Conservation (phyloP, 2,329 filamentous ascomycete genomes). For the Trichoderma guizhouense region DNA sequence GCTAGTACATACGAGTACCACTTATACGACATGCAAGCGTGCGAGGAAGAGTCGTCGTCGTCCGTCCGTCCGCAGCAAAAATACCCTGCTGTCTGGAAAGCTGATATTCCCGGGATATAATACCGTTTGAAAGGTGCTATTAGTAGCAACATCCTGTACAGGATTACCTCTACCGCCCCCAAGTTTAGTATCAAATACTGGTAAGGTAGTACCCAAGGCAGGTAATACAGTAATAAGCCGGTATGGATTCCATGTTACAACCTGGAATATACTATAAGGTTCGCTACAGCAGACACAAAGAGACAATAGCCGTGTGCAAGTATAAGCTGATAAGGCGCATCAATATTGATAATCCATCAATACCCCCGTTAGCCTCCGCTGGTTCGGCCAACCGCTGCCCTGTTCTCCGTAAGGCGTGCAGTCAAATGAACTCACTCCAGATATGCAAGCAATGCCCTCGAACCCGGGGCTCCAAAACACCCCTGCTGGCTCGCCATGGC, state of each 20-base stretch:
- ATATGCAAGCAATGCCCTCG: constrained; percentile 14
- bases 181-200: neutral
- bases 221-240: neutral
- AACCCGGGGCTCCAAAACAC: neutral
- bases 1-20: neutral
- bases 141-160: neutral
- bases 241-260: neutral
- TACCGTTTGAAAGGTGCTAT: neutral
- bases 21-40: neutral
- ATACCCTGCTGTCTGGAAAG: neutral
- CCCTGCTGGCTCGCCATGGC: constrained; percentile 2
- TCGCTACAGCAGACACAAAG: neutral
- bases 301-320: neutral
- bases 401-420: neutral
- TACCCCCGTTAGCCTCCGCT: neutral
- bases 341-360: neutral
- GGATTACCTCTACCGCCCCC: neutral
- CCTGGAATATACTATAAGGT: neutral
- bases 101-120: neutral
- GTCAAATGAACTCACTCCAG: neutral
- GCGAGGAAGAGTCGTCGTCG: neutral
- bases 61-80: neutral
- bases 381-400: neutral
- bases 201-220: no score
- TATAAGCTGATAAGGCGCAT: constrained; percentile 7